Base-by-base conservation (phyloP, 2,329 filamentous ascomycete genomes). In the Madurella mycetomatis region DNA sequence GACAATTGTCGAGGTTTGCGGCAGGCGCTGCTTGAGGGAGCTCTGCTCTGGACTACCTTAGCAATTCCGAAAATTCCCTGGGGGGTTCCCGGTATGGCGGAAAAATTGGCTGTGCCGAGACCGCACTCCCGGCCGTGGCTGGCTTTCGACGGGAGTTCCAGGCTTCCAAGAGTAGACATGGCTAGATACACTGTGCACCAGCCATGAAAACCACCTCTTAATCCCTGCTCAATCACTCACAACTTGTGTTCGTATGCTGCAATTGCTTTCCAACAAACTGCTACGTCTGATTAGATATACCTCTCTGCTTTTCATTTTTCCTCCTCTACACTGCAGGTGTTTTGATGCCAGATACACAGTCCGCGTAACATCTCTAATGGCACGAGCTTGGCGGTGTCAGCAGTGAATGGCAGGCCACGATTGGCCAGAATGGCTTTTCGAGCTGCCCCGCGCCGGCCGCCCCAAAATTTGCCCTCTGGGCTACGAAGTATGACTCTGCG, bases 1-100 rank as follows among this genome's bases (percentile, higher is more conserved):
- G 76, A 73, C 76, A 70, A 71, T 76, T 73, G 44, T 70, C 41
- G 54, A 55, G 54, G 55, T 64, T 60, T 59, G 65, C 63, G 58
- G 62, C 64, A 60, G 45, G 54, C 59, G 57, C 55, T 59, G 58
- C 57, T 54, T 61, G 59, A 58, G 55, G 53, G 62, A 66, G 61
- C 66, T 67, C 61, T 61, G 49, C 55, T 57, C 46, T 32, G 34
- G 44, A 9, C 34, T 39, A 48, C 51, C 51, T 52, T 31, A 52
- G 44, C 58, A 51, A 40, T 65, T 63, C 62, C 61, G 61, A 65
- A 65, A 65, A 64, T 62, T 65, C 61, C 62, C 62, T 64, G 60
- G 60, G 54, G 46, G 49, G 37, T 47, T 53, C 57, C 58, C 52
- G 51, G 56, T 53, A 56, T 56, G 59, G 51, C 60, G 62, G 62